Evolutionary conservation across 75 land plant species (phyloP), one percentile per base, ranked within the genome.

Genomic region (Cupressus sempervirens): DNA sequence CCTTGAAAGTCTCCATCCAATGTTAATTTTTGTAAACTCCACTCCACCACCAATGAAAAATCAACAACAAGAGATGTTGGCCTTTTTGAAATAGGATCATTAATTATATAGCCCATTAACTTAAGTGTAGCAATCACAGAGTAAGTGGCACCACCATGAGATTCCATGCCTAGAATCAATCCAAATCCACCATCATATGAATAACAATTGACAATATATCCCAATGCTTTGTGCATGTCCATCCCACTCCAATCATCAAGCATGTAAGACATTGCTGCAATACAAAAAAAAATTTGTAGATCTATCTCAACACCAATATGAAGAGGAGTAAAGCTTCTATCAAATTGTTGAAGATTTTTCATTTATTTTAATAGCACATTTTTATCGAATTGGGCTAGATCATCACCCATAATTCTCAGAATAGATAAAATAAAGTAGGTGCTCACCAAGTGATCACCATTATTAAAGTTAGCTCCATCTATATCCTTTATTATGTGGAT

Each of bases 61-160:
- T 96, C 90, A 40, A 96, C 86, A 34, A 86, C 16, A 26, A 88
- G 80, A 35, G 88, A 85, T 65, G 84, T 46, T 72, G 84, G 16
- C 68, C 4, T 26, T 83, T 76, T 88, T 56, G 87, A 90, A 20
- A 88, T 13, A 79, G 86, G 53, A 83, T 90, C 88, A 34, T 82
- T 83, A 83, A 81, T 88, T 80, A 94, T 84, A 58, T 90, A 90
- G 43, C 98, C 97, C 93, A 97, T 92, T 85, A 97, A 83, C 43
- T 86, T 91, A 50, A 96, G 93, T 82, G 98, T 86, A 54, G 99
- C 96, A 68, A 97, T 87, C 40, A 95, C 99, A 93, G 96, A 93
- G 82, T 94, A 97, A 30, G 96, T 93, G 62, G 88, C 99, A 89
- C 99, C 99, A 84, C 99, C 99, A n/a, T n/a, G n/a, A n/a, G n/a